Conservation (phyloP, 106 monocot species). For the Amphibolis antarctica region DNA sequence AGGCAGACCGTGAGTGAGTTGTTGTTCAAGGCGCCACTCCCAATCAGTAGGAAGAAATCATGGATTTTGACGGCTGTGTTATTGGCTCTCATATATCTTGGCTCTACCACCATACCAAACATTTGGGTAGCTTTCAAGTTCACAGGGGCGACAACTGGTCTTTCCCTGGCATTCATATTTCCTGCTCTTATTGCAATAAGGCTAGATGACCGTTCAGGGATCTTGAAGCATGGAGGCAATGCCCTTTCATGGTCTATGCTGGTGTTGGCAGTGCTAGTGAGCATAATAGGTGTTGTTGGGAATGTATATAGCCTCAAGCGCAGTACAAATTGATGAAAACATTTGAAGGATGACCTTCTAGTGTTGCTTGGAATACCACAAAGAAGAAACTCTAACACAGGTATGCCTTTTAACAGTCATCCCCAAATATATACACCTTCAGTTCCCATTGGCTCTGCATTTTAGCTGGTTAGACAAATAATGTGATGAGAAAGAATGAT, state of each 20-base stretch:
- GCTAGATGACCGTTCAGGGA: slow-evolving; percentile 30
- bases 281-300: slow-evolving; percentile 59
- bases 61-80: slow-evolving; percentile 43
- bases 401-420: too few species aligned
- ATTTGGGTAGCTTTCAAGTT: slow-evolving; percentile 92
- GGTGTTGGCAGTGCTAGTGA: slow-evolving; percentile 39
- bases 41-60: slow-evolving; percentile 20
- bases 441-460: too few species aligned
- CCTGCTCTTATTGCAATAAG: slow-evolving; percentile 55
- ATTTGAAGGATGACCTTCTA: too few species aligned
- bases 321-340: background rate
- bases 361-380: too few species aligned
- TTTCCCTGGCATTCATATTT: slow-evolving; percentile 67
- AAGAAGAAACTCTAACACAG: too few species aligned
- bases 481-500: too few species aligned
- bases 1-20: slow-evolving; percentile 2
- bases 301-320: slow-evolving; percentile 40
- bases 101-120: slow-evolving; percentile 62
- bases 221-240: background rate
- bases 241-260: slow-evolving; percentile 34
- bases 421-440: too few species aligned
- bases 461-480: too few species aligned
- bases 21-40: background rate
- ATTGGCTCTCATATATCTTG: slow-evolving; percentile 52
- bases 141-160: slow-evolving; percentile 67